phyloP scores from a whole-genome alignment of 2,329 filamentous ascomycete genomes.

The Hymenoscyphus fraxineus region DNA sequence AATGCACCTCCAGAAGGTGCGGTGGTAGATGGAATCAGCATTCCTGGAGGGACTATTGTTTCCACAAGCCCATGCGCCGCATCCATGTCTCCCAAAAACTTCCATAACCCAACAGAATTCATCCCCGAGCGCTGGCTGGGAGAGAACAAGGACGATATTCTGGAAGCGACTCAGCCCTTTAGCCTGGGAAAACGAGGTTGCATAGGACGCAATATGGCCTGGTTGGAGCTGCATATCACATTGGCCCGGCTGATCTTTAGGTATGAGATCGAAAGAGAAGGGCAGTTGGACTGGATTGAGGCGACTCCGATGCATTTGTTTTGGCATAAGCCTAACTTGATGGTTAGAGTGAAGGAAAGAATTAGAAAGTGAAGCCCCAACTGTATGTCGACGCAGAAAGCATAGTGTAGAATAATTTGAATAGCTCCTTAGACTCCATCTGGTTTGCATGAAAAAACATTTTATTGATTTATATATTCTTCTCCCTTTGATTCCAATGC shows the following conservation, averaged over 20 bases:
- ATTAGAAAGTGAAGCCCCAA: no score
- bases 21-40: background rate
- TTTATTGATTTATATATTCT: no score
- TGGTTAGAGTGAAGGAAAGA: background rate
- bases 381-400: no score
- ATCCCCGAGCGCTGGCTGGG: conserved; percentile 10
- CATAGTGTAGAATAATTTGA: no score
- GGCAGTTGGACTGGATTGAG: conserved; percentile 26
- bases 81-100: conserved; percentile 33
- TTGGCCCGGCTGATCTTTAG: conserved; percentile 26
- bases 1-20: conserved; percentile 2
- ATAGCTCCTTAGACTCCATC: no score
- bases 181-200: conserved; percentile 37
- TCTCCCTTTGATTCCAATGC: no score
- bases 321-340: conserved; percentile 26
- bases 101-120: conserved; percentile 23
- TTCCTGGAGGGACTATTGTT: conserved; percentile 26
- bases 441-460: no score
- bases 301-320: conserved; percentile 25
- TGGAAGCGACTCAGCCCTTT: conserved; percentile 31
- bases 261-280: conserved; percentile 12
- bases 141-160: conserved; percentile 20
- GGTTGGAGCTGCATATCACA: conserved; percentile 24
- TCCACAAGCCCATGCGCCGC: conserved; percentile 35
- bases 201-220: conserved; percentile 30